Percentiles rank a stretch among this genome's conserved stretches.
Conservation (phyloP, 306 rosid species). For the Prunus dulcis region DNA sequence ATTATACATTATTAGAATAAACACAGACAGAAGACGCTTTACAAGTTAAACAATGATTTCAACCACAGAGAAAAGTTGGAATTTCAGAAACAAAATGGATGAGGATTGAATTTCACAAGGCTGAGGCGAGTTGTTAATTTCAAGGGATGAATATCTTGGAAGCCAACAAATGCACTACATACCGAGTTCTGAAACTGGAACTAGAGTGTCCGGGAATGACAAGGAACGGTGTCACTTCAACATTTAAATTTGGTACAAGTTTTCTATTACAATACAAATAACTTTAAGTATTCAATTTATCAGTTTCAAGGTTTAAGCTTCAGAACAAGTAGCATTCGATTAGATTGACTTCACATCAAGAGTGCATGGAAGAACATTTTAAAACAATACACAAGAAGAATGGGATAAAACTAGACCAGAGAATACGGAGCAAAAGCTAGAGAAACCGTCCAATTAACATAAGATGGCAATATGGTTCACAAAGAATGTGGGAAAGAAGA, state of each 20-base stretch:
- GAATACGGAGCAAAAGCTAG: background rate
- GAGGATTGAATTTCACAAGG: background rate
- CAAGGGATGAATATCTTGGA: background rate
- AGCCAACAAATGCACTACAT: constrained; percentile 5
- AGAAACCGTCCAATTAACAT: constrained; percentile 12
- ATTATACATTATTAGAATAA: background rate
- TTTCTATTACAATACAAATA: background rate
- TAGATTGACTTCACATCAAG: constrained; percentile 15
- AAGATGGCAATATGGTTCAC: constrained; percentile 22
- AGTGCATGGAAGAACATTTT: constrained; percentile 1
- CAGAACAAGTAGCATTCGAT: constrained; percentile 14
- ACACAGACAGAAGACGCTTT: background rate
- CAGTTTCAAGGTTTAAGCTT: constrained; percentile 15
- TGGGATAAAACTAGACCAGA: constrained; percentile 15
- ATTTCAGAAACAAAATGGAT: constrained; percentile 19
- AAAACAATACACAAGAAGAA: constrained; percentile 9
- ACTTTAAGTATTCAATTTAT: constrained; percentile 17
- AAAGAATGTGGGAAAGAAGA: constrained; percentile 15
- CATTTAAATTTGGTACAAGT: constrained; percentile 19
- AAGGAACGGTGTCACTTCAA: constrained; percentile 17
- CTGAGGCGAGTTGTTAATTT: constrained; percentile 13
- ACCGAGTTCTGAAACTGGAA: background rate
- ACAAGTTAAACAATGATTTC: constrained; percentile 7
- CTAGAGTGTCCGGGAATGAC: background rate
- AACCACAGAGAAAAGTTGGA: constrained; percentile 10